These are phyloP conservation scores for Vaccinium macrocarpon DNA, from an alignment of 148 eudicot genomes.

Conservation along the genomic window DNA sequence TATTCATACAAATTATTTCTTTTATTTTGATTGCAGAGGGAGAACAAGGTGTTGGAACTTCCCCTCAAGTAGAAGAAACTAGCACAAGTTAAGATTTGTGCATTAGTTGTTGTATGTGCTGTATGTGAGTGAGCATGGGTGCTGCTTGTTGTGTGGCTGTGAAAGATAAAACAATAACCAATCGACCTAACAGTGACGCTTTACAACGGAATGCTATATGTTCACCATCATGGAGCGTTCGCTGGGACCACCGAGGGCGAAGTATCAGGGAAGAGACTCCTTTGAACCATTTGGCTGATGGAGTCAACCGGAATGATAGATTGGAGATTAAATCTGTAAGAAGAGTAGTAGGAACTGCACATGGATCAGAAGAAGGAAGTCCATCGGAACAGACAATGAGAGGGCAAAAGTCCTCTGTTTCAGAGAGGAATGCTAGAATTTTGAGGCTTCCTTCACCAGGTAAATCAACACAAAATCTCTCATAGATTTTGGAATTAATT, in stretches of 20 bases:
- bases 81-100: slow-evolving; percentile 15
- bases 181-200: slow-evolving; percentile 55
- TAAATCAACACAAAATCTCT: slow-evolving; percentile 20
- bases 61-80: background rate
- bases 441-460: slow-evolving; percentile 54
- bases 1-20: background rate
- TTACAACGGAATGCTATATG: slow-evolving; percentile 56
- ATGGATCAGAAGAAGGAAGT: slow-evolving; percentile 78
- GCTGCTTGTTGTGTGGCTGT: slow-evolving; percentile 94
- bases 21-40: slow-evolving; percentile 13
- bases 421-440: slow-evolving; percentile 32
- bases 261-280: slow-evolving; percentile 85
- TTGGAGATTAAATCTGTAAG: slow-evolving; percentile 57
- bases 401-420: slow-evolving; percentile 56
- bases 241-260: slow-evolving; percentile 92
- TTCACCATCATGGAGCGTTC: slow-evolving; percentile 96
- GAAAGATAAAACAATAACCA: slow-evolving; percentile 64
- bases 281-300: slow-evolving; percentile 54
- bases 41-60: slow-evolving; percentile 1
- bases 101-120: slow-evolving; percentile 22
- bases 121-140: slow-evolving; percentile 63
- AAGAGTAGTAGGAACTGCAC: slow-evolving; percentile 50
- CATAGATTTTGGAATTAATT: too few relatives aligned
- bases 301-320: slow-evolving; percentile 43
- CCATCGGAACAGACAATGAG: slow-evolving; percentile 53